These are phyloP conservation scores for Tolypocladium tundrense DNA, from an alignment of 2,329 filamentous ascomycete genomes.

Conservation along the genomic window DNA sequence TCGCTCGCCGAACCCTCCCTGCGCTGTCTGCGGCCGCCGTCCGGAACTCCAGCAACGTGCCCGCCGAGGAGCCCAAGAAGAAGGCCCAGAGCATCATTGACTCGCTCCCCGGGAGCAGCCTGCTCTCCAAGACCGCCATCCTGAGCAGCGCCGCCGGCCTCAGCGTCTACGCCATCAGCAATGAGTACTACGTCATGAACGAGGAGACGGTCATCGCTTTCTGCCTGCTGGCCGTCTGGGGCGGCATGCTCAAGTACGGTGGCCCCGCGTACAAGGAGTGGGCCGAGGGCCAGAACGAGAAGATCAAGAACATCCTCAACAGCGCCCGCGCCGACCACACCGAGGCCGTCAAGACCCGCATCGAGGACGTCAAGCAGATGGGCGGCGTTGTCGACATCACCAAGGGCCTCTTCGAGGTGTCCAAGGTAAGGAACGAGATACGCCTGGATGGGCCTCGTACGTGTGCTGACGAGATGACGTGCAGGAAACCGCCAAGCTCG, in stretches of 20 bases:
- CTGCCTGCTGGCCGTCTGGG: conserved; percentile 89
- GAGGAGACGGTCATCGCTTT: conserved; percentile 95
- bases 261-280: conserved; percentile 88
- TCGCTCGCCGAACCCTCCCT: conserved; percentile 66
- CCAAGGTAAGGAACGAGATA: conserved; percentile 58
- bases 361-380: conserved; percentile 91
- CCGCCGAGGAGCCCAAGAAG: conserved; percentile 83
- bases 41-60: conserved; percentile 67
- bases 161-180: conserved; percentile 92
- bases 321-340: conserved; percentile 90
- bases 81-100: conserved; percentile 96
- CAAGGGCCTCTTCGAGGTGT: conserved; percentile 94
- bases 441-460: neutral
- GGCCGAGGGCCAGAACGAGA: conserved; percentile 79
- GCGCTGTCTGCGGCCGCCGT: conserved; percentile 59
- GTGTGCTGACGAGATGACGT: neutral
- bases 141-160: conserved; percentile 86
- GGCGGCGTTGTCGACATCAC: conserved; percentile 90
- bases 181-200: conserved; percentile 99
- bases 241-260: conserved; percentile 82
- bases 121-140: conserved; percentile 93
- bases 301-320: conserved; percentile 94
- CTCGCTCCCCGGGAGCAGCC: conserved; percentile 79
- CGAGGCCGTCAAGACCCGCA: conserved; percentile 86
- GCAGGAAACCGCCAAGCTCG: conserved; percentile 91